Base-by-base conservation (phyloP, 805 yeast genomes). In the Spathaspora sp. region DNA sequence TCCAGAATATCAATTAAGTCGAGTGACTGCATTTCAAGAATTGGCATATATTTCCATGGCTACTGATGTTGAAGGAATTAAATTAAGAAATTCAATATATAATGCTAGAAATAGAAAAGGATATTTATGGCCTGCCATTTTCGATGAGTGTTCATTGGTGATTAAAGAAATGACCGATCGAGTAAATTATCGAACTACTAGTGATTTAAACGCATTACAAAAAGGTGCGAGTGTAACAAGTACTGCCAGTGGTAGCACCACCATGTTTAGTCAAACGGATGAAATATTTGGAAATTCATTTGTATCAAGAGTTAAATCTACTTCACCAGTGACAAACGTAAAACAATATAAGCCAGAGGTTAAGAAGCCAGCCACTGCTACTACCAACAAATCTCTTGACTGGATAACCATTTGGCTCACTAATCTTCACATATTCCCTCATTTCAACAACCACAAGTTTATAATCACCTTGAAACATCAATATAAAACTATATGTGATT, bases 11-110 rank as follows among this genome's bases (percentile, higher is more conserved):
- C 66, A 64, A 49, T 59, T 73, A 47, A 56, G 64, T 47, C 78
- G 82, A 53, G 62, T 83, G 52, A 82, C 90, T 1, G 91, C 93
- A 2, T 86, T 82, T 67, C 93, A 87, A 66, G 94, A 87, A 61
- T 70, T 87, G 49, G 86, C 89, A 0, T 84, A 79, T 58, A 71
- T 87, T 46, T 71, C 91, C 7, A 78, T 83, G 1, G 67, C 81
- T 2, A 62, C 72, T 1, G 77, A 78, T 53, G 54, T 58, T 6
- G 73, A 68, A 49, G 74, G 68, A 6, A 56, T 67, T 2, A 75
- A 78, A 47, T 69, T 79, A 49, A 75, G 92, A 62, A 56, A 64
- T 28, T 72, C 82, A 3, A 78, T 87, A 26, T 87, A 82, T 62
- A 75, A 75, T 55, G 76, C 78, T 19, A 72, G 74, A 49, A 68